These are phyloP conservation scores for Malus asiatica DNA, from an alignment of 306 rosid genomes.

Conservation along the genomic window DNA sequence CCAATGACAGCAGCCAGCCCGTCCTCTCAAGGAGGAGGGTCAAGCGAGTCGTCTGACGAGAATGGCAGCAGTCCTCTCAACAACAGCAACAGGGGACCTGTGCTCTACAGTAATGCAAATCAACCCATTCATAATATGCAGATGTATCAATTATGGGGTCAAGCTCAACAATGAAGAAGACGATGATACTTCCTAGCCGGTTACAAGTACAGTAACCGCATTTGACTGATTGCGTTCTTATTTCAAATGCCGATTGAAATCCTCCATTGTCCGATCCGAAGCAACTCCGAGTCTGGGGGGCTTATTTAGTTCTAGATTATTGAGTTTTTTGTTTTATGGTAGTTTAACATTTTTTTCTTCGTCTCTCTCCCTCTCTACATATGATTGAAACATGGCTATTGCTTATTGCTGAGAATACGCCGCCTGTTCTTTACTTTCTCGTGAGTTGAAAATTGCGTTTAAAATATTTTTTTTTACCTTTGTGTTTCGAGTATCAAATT, in stretches of 20 bases:
- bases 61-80: conserved; percentile 46
- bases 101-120: conserved; percentile 29
- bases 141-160: conserved; percentile 58
- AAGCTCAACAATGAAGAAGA: conserved; percentile 53
- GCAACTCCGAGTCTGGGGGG: conserved; percentile 15
- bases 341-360: conserved; percentile 11
- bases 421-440: conserved; percentile 22
- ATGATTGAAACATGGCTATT: conserved; percentile 22
- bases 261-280: conserved; percentile 17
- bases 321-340: conserved; percentile 2
- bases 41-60: conserved; percentile 66
- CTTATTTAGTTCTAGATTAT: conserved; percentile 20
- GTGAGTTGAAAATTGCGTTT: conserved; percentile 24
- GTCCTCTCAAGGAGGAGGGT: conserved; percentile 48
- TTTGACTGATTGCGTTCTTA: background rate
- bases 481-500: conserved; percentile 6
- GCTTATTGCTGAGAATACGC: conserved; percentile 38
- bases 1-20: conserved; percentile 47
- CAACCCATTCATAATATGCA: conserved; percentile 46
- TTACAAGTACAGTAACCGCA: conserved; percentile 18
- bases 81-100: conserved; percentile 42
- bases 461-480: background rate
- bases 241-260: background rate
- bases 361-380: background rate
- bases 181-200: background rate